These are phyloP conservation scores for Rhizophagus sp. DNA, from an alignment of 192 early-diverging fungal species.

Conservation along the genomic window DNA sequence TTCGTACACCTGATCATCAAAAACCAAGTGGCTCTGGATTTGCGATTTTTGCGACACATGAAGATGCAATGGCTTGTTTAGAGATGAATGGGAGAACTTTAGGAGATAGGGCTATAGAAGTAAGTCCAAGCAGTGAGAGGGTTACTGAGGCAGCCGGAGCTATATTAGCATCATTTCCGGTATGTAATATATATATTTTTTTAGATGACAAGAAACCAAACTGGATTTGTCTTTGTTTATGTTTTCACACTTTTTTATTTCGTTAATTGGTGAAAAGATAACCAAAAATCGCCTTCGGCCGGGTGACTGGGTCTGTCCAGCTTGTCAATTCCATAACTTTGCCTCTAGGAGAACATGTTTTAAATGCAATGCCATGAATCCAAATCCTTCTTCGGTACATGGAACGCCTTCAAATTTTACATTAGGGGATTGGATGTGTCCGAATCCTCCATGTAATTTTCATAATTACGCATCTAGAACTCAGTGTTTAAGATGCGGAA, in stretches of 20 bases:
- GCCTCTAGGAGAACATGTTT: conserved; percentile 62
- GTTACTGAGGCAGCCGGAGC: conserved; percentile 60
- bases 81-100: conserved; percentile 64
- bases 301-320: conserved; percentile 76
- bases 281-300: conserved; percentile 53
- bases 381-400: conserved; percentile 40
- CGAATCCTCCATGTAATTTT: conserved; percentile 56
- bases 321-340: conserved; percentile 74
- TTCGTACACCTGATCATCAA: conserved; percentile 53
- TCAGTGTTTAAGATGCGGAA: conserved; percentile 55
- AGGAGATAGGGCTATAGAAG: conserved; percentile 59
- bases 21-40: conserved; percentile 68
- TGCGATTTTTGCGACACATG: conserved; percentile 62
- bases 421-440: conserved; percentile 67
- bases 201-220: not conserved
- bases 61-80: conserved; percentile 63
- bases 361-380: conserved; percentile 65
- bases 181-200: conserved; percentile 29
- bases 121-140: conserved; percentile 60
- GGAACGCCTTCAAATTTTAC: conserved; percentile 48
- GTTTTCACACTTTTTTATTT: not conserved
- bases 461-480: conserved; percentile 66
- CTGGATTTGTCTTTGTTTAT: not conserved
- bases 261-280: conserved; percentile 22
- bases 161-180: conserved; percentile 59